Conservation (phyloP, 2,329 filamentous ascomycete genomes). For the Clonostachys byssicola region DNA sequence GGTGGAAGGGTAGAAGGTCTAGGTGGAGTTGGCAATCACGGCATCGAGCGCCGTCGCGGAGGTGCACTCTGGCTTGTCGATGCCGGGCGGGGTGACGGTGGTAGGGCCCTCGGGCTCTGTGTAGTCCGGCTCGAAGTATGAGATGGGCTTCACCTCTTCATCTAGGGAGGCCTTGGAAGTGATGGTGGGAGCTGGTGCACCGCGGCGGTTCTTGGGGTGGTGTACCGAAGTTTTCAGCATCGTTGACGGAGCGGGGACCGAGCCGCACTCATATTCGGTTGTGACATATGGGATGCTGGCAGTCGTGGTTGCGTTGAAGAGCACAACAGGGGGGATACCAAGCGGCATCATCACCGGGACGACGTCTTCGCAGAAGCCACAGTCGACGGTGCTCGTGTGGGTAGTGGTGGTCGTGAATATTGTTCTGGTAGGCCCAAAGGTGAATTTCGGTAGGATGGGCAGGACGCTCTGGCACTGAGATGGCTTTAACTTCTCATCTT, state of each 20-base stretch:
- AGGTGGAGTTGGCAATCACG: constrained; percentile 3
- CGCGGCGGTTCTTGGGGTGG: too few relatives aligned
- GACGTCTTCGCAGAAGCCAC: constrained; percentile 13
- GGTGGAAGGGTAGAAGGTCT: constrained; percentile 4
- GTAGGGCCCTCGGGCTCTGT: background rate
- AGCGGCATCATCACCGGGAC: constrained; percentile 1
- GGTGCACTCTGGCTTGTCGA: constrained; percentile 4
- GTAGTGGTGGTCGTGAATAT: constrained; percentile 17
- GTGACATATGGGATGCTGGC: constrained; percentile 4
- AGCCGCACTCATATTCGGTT: constrained; percentile 7
- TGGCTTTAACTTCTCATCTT: too few relatives aligned
- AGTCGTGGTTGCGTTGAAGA: constrained; percentile 13
- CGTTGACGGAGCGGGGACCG: too few relatives aligned
- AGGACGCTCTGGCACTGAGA: background rate
- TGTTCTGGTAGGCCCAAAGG: constrained; percentile 12
- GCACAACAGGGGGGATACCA: constrained; percentile 11
- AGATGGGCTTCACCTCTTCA: too few relatives aligned
- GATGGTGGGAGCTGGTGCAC: too few relatives aligned
- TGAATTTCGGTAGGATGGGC: constrained; percentile 3
- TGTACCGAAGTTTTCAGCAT: too few relatives aligned
- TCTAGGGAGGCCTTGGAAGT: too few relatives aligned
- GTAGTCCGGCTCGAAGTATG: too few relatives aligned
- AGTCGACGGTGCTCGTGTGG: constrained; percentile 11
- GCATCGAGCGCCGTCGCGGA: constrained; percentile 1
- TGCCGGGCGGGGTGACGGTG: constrained; percentile 1